Conservation (phyloP, 2,329 filamentous ascomycete species). For the Helicocarpus griseus region DNA sequence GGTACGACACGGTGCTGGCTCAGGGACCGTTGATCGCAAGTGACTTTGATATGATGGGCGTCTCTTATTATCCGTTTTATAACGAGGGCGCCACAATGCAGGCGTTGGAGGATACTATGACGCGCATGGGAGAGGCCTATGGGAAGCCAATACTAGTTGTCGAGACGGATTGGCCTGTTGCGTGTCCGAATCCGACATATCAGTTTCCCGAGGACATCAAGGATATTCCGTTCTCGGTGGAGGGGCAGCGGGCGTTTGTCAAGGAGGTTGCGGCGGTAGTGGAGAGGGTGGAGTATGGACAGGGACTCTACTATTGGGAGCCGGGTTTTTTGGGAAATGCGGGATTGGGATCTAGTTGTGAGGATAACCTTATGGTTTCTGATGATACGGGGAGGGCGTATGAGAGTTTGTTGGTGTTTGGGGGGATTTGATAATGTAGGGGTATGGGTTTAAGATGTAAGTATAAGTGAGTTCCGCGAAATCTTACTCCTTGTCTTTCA, state of each 20-base stretch:
- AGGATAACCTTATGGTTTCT: slow-evolving; percentile 54
- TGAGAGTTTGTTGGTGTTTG: slow-evolving; percentile 49
- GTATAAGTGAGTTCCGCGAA: too few relatives aligned
- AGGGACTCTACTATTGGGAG: slow-evolving; percentile 65
- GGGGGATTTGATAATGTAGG: too few relatives aligned
- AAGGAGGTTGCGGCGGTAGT: slow-evolving; percentile 50
- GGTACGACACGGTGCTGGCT: slow-evolving; percentile 50
- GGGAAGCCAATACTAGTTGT: slow-evolving; percentile 59
- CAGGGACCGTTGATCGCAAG: slow-evolving; percentile 40
- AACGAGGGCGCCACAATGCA: slow-evolving; percentile 49
- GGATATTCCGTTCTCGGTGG: slow-evolving; percentile 52
- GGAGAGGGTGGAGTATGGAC: slow-evolving; percentile 42
- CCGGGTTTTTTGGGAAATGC: slow-evolving; percentile 61
- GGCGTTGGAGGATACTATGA: slow-evolving; percentile 45
- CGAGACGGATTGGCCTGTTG: slow-evolving; percentile 61
- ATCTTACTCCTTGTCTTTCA: too few relatives aligned
- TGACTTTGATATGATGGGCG: slow-evolving; percentile 63
- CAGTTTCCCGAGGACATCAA: slow-evolving; percentile 52
- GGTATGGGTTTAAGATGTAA: too few relatives aligned
- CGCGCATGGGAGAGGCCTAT: slow-evolving; percentile 51
- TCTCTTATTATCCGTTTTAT: slow-evolving; percentile 68
- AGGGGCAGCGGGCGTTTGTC: slow-evolving; percentile 55
- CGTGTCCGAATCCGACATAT: slow-evolving; percentile 49
- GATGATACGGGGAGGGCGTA: slow-evolving; percentile 45
- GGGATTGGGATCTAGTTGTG: slow-evolving; percentile 54